phyloP scores from a whole-genome alignment of 495 filamentous ascomycete genomes.

The Aspergillus homomorphus region DNA sequence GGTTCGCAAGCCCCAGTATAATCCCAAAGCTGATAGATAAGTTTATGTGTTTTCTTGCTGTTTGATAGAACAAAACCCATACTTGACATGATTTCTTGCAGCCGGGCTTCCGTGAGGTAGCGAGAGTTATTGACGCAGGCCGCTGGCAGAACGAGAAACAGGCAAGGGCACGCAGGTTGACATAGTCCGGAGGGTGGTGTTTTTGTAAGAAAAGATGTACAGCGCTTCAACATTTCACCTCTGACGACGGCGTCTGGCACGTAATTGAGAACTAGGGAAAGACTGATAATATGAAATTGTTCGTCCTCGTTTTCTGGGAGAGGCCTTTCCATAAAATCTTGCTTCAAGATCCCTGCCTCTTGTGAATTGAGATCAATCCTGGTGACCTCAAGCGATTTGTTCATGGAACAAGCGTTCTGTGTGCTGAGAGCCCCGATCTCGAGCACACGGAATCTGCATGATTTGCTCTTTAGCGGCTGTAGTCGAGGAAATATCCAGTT shows the following conservation, averaged over 20 bases:
- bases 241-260: conserved; percentile 71
- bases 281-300: conserved; percentile 80
- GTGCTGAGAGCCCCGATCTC: conserved; percentile 89
- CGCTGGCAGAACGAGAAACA: conserved; percentile 89
- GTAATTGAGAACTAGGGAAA: conserved; percentile 95
- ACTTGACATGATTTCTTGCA: conserved; percentile 69
- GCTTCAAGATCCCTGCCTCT: conserved; percentile 70
- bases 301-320: conserved; percentile 60
- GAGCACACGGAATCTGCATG: conserved; percentile 58
- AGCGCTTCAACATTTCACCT: conserved; percentile 83
- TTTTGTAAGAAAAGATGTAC: conserved; percentile 51
- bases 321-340: conserved; percentile 93
- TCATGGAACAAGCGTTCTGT: conserved; percentile 77
- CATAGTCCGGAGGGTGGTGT: conserved; percentile 50
- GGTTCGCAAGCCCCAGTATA: conserved; percentile 33
- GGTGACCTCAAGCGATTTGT: conserved; percentile 65
- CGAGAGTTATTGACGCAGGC: conserved; percentile 89
- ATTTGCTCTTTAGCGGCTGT: conserved; percentile 21
- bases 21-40: conserved; percentile 87
- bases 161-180: conserved; percentile 55
- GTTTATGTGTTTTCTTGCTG: conserved; percentile 72
- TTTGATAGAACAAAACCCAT: conserved; percentile 67
- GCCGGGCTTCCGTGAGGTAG: conserved; percentile 73
- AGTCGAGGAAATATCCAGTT: conserved; percentile 69
- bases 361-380: conserved; percentile 92